A percentile compares a stretch with the other conserved stretches of the same genome.
Conservation (phyloP, 1,139 yeast genomes). For the Pichia sp. region DNA sequence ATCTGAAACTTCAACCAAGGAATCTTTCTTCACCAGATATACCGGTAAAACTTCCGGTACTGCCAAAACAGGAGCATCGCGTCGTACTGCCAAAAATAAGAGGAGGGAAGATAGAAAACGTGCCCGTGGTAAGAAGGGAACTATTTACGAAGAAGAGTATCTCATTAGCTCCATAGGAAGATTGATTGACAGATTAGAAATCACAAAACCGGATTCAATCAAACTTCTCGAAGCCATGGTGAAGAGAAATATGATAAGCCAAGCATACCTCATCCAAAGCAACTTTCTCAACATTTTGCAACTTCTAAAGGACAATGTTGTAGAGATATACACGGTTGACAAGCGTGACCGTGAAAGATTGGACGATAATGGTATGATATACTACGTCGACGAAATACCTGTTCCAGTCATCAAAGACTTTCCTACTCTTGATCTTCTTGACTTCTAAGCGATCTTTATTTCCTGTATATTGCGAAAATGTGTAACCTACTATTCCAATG, state of each 20-base stretch:
- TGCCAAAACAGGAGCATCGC: conserved; percentile 92
- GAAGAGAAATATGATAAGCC: conserved; percentile 68
- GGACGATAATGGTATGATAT: conserved; percentile 83
- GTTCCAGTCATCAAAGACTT: conserved; percentile 58
- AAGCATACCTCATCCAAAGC: conserved; percentile 78
- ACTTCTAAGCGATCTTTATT: conserved; percentile 33
- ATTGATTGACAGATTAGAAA: conserved; percentile 73
- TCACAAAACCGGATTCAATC: conserved; percentile 70
- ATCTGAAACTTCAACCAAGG: conserved; percentile 87
- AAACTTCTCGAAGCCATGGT: conserved; percentile 71
- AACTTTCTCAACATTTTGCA: conserved; percentile 56
- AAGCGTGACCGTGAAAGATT: conserved; percentile 84
- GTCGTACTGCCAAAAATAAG: conserved; percentile 84
- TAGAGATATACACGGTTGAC: conserved; percentile 73
- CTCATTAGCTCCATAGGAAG: conserved; percentile 84
- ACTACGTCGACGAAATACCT: conserved; percentile 69
- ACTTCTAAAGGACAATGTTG: conserved; percentile 53
- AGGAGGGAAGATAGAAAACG: conserved; percentile 94
- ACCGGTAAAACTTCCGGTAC: conserved; percentile 96
- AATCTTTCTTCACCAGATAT: conserved; percentile 89
- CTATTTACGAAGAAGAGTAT: conserved; percentile 95
- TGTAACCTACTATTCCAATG: not conserved
- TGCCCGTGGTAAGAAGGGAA: conserved; percentile 96
- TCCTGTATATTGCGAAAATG: not conserved
- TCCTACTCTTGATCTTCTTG: conserved; percentile 53